Base-by-base conservation (phyloP, 129 eudicot species). In the Flaveria bidentis region DNA sequence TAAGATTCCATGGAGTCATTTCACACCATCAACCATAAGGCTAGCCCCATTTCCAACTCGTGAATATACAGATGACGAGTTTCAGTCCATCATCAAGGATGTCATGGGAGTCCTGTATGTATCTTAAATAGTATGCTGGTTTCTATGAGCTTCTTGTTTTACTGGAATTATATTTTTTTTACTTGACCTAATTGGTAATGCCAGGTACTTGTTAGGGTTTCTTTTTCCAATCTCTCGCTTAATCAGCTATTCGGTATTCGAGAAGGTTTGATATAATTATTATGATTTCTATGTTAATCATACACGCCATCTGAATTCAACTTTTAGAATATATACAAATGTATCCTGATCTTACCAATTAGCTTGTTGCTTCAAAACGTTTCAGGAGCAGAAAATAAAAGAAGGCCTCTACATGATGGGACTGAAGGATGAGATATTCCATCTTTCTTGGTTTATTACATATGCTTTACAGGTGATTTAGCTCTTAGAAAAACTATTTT, bases 381-480 rank as follows among this genome's bases (percentile, higher is more conserved):
- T 71, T 55, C 92, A 95, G 99, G 99, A 95, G 86, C 90, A 84
- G 77, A 95, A 95, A 80, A 95, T 95, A 80, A 89, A 86, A 82
- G 99, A 95, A 81, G 99, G 99, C 73, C 99, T 95, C 36, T 95
- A 91, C 88, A 95, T 95, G 99, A 95, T 95, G 99, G 99, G 99
- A 69, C 90, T 95, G 70, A 95, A 88, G 76, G 91, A 87, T 61
- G 90, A 89, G 76, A 91, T 91, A 71, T 95, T 95, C 80, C 82
- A 86, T 78, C 84, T 95, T 73, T 95, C 99, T 41, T 95, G 99
- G 99, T 89, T 95, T 62, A 72, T 91, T 23, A 95, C 99, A 53
- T 95, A 95, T 47, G 82, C 91, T 60, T 12, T 95, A 17, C 99
- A 95, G 99, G 99, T 95, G 82, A 86, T 79, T 71, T 25, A 39